Conservation (phyloP, 371 early-diverging fungal species). For the Dichotomocladium elegans region DNA sequence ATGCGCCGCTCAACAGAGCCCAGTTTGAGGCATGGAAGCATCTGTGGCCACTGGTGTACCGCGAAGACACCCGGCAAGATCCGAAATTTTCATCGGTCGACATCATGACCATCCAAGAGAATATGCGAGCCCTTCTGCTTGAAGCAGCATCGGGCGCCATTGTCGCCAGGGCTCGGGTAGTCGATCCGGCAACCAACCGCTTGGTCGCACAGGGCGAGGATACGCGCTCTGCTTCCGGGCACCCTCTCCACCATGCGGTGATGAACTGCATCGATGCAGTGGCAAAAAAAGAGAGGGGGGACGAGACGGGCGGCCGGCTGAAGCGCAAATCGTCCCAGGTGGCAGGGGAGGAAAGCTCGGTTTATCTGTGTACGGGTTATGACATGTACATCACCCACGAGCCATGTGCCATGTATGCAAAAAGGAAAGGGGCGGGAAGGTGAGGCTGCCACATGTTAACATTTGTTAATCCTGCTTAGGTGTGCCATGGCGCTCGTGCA, state of each 20-base stretch:
- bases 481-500: conserved; percentile 80
- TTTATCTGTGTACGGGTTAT: conserved; percentile 62
- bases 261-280: conserved; percentile 56
- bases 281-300: conserved; percentile 25
- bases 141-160: conserved; percentile 1
- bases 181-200: conserved; percentile 40
- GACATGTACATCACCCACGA: conserved; percentile 61
- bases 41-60: conserved; percentile 58
- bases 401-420: conserved; percentile 63
- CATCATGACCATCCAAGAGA: conserved; percentile 24
- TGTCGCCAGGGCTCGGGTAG: conserved; percentile 33
- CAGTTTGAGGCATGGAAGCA: conserved; percentile 60
- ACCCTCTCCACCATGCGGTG: conserved; percentile 61
- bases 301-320: conserved; percentile 14
- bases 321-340: conserved; percentile 22
- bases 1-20: conserved; percentile 50
- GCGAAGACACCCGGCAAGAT: conserved; percentile 55
- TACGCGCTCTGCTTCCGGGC: conserved; percentile 33
- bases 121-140: conserved; percentile 31
- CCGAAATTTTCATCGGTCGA: conserved; percentile 44
- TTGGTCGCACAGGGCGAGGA: conserved; percentile 46
- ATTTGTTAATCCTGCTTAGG: conserved; percentile 44
- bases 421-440: not conserved
- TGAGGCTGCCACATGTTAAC: too few relatives aligned
- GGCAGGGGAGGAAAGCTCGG: conserved; percentile 6